Evolutionary conservation across 2,329 filamentous ascomycete genomes (phyloP), one percentile per base, ranked within the genome.

Genomic region (Phyllosticta citriasiana): DNA sequence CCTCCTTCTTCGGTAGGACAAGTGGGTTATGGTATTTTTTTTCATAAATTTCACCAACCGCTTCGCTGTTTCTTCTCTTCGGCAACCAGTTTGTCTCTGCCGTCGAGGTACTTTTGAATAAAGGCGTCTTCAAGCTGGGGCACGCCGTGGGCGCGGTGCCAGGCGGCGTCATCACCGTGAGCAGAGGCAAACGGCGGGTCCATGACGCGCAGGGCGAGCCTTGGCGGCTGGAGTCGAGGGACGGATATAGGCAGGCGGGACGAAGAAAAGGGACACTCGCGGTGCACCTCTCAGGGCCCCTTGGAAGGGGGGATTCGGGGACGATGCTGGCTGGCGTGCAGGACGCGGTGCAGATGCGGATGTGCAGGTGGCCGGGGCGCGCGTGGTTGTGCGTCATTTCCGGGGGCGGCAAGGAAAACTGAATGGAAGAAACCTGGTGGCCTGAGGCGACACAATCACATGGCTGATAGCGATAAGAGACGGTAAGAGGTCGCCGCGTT

Each of bases 61-160:
- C 91, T 91, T 63, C 92, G 85, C 69, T 89, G 83, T 68, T 86
- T 88, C 74, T 89, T 87, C 73, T 97, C 94, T 70, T 96, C 83
- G 19, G 80, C 80, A 62, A 96, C 88, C 58, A 97, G 81, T 26
- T 84, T 85, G 67, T 87, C 82, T 57, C 92, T 84, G 24, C 90
- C 90, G 53, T 84, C 76, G 50, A 96, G 77, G 70, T 96, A 97
- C 71, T 93, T 85, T 67, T 90, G 84, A 55, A 97, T 82, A 72
- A 96, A 91, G 0, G 87, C 84, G 67, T 96, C 90, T 9, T 83
- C 74, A 25, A 73, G 66, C 53, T 66, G 70, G 2, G 73, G 73
- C 10, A 75, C 72, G 57, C 78, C 77, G 64, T 77, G 71, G 50
- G 73, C 72, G 61, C 73, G 65, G 57, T 71, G 70, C 72, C 73